These are phyloP conservation scores for Diaporthe humulicola DNA, from an alignment of 2,329 filamentous ascomycete species.

Conservation along the genomic window DNA sequence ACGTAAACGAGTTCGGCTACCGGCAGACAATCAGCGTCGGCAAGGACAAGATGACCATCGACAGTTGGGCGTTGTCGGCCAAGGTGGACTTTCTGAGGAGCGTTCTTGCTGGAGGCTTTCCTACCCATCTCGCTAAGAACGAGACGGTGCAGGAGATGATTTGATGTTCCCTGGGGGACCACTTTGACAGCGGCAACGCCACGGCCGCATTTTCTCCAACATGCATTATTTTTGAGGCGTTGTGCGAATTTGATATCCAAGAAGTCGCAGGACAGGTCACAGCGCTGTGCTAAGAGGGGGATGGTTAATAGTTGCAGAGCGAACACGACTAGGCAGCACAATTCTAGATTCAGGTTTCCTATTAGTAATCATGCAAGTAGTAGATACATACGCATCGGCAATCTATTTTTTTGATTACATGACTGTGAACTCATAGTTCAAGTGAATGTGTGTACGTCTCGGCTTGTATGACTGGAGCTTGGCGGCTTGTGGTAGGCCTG, in stretches of 20 bases:
- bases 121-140: constrained; percentile 56
- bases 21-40: constrained; percentile 64
- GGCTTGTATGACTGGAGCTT: background rate
- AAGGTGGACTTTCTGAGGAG: constrained; percentile 63
- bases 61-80: constrained; percentile 65
- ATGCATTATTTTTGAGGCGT: constrained; percentile 5
- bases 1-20: constrained; percentile 65
- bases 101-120: constrained; percentile 61
- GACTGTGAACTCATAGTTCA: background rate
- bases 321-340: constrained; percentile 8
- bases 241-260: constrained; percentile 37
- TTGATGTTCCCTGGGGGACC: constrained; percentile 48
- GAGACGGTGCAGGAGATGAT: constrained; percentile 54
- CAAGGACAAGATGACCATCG: constrained; percentile 59
- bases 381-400: constrained; percentile 6
- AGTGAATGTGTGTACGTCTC: background rate
- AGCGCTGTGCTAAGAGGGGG: background rate
- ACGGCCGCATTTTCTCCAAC: constrained; percentile 33
- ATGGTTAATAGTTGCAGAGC: background rate
- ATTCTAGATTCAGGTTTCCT: constrained; percentile 3
- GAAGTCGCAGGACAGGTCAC: background rate
- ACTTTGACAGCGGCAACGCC: constrained; percentile 35
- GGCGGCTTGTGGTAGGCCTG: no score
- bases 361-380: background rate
- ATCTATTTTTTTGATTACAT: background rate